A percentile compares a stretch with the other conserved stretches of the same genome.
Conservation (phyloP, 225 moss, liverwort and hornwort species). For the Antitrichia curtipendula region DNA sequence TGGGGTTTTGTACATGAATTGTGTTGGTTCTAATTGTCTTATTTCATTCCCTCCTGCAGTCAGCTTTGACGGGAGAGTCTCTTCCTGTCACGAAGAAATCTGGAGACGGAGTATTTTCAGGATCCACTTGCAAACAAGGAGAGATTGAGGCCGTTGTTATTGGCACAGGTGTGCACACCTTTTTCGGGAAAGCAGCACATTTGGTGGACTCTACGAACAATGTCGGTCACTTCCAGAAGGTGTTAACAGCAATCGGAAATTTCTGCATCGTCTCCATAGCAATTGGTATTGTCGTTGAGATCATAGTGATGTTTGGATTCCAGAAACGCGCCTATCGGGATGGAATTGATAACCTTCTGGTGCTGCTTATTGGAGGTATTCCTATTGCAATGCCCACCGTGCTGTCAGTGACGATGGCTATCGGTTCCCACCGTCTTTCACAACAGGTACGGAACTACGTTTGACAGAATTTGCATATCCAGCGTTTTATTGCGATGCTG, state of each 20-base stretch:
- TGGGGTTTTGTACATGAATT: neutral
- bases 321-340: conserved; percentile 30
- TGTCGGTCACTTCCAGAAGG: conserved; percentile 63
- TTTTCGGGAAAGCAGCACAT: conserved; percentile 63
- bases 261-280: conserved; percentile 57
- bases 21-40: neutral
- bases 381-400: conserved; percentile 66
- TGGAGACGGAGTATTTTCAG: conserved; percentile 32
- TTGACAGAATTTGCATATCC: neutral
- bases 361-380: conserved; percentile 59
- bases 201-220: conserved; percentile 63
- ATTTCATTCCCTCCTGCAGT: conserved; percentile 6
- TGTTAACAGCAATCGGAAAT: conserved; percentile 45
- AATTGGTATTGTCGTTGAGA: conserved; percentile 34
- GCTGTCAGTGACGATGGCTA: conserved; percentile 57
- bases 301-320: conserved; percentile 44
- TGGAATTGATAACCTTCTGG: conserved; percentile 53
- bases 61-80: conserved; percentile 42
- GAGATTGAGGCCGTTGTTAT: conserved; percentile 56
- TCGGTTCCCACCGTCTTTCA: conserved; percentile 46
- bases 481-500: neutral
- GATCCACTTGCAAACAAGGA: conserved; percentile 51
- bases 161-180: conserved; percentile 52
- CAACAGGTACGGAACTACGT: conserved; percentile 9
- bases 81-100: conserved; percentile 42